Conservation (phyloP, 1,284 basidiomycete species). For the Ceratobasidium sp. region DNA sequence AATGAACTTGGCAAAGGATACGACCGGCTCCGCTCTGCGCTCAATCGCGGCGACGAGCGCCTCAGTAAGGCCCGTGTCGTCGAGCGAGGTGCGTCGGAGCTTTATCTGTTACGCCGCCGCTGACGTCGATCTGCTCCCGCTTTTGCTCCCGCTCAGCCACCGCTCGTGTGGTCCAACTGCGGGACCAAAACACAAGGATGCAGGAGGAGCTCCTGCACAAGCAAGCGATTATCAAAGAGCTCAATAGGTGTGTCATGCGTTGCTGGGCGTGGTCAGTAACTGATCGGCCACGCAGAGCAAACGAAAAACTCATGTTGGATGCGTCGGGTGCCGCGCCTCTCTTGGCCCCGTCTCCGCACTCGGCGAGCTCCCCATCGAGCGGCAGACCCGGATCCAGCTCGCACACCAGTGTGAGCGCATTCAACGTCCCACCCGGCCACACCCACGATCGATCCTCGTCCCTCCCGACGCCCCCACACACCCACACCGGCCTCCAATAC, state of each 20-base stretch:
- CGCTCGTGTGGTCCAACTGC: slow-evolving; percentile 37
- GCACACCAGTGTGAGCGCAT: slow-evolving; percentile 34
- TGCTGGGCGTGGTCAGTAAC: neutral
- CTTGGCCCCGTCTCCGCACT: slow-evolving; percentile 37
- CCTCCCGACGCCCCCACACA: slow-evolving; percentile 37
- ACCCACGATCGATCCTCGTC: slow-evolving; percentile 36
- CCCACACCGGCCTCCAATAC: slow-evolving; percentile 39
- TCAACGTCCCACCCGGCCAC: slow-evolving; percentile 27
- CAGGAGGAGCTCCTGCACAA: slow-evolving; percentile 31
- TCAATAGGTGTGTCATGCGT: slow-evolving; percentile 21
- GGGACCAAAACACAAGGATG: slow-evolving; percentile 34
- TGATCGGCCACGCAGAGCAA: slow-evolving; percentile 7
- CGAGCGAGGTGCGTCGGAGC: slow-evolving; percentile 21
- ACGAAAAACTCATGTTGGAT: slow-evolving; percentile 38
- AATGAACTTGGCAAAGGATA: slow-evolving; percentile 41
- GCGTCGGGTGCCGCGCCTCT: slow-evolving; percentile 40
- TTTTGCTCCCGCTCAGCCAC: slow-evolving; percentile 36
- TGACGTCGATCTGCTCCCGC: slow-evolving; percentile 33
- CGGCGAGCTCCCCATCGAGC: slow-evolving; percentile 28
- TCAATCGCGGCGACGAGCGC: slow-evolving; percentile 42
- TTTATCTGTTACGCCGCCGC: neutral
- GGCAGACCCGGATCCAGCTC: slow-evolving; percentile 35
- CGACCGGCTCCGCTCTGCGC: slow-evolving; percentile 32
- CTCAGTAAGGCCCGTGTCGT: slow-evolving; percentile 40
- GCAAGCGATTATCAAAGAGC: slow-evolving; percentile 33